Evolutionary conservation across 345 rosid species (phyloP), one percentile per base, ranked within the genome.

Genomic region (Combretum micranthum): DNA sequence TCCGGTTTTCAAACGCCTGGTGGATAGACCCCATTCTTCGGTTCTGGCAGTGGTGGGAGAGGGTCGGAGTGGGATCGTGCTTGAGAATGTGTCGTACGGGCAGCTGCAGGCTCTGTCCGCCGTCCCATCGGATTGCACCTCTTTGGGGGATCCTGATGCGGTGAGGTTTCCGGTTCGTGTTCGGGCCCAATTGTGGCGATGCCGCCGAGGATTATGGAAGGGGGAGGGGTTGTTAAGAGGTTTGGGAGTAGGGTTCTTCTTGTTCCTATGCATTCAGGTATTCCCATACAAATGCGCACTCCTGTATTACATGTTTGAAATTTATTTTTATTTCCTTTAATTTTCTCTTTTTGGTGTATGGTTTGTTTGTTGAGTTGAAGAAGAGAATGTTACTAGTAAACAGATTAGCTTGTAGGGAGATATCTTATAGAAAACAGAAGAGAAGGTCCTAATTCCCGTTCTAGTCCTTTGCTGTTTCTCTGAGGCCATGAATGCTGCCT

Each of bases 251-350:
- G 80, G 55, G 80, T 78, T 69, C 97, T 77, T 69, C 83, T 80
- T 44, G 76, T 93, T 61, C 99, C 99, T 42, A 76, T 89, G 96
- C 97, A 93, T 78, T 93, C 99, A 80, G 99, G 99, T 80, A 57
- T 32, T 49, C 50, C 47, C 26, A 23, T 50, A 14, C 19, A 13
- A 19, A 43, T 14, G 5, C 43, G 47, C 52, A 19, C 42, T 56
- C 51, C 45, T 22, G 23, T 20, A 8, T 37, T 19, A 3, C 26
- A 23, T 47, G 19, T 39, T 19, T n/a, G 15, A 13, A 8, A 25
- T 15, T 16, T 47, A 21, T 14, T 13, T 37, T 37, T 1, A 7
- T 1, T 3, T 57, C 20, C 20, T 44, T n/a, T 16, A 47, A 57
- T 42, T 15, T 57, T 17, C 37, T 4, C 20, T 16, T 0, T 16